Evolutionary conservation across 768 basidiomycete genomes (phyloP), one percentile per base, ranked within the genome.

Genomic region (Lactarius psammicola): DNA sequence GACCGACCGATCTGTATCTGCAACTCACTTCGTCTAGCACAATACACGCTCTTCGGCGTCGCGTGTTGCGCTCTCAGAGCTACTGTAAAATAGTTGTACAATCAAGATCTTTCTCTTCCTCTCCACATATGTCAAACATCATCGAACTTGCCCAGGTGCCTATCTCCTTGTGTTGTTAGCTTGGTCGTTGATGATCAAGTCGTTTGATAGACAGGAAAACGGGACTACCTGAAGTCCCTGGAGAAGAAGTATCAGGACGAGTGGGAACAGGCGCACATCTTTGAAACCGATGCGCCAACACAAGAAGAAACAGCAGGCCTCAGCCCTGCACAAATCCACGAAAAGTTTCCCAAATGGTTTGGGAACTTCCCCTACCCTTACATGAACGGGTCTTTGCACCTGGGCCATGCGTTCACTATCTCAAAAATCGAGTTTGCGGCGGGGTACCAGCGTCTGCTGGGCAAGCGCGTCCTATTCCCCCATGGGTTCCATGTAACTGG

Each of bases 401-500:
- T 98, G 30, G 97, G 97, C 28, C 97, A 99, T 78, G 96, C 91
- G 1, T 99, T 99, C 79, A 95, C 95, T 46, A 93, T 98, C 78
- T 94, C 93, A 63, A 99, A 99, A 80, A 89, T 98, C 75, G 97
- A 99, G 75, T 99, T 98, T 72, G 87, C 88, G 0, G 90, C 96
- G 40, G 97, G 97, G 33, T 98, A 92, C 77, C 88, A 99, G 78
- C 83, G 96, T 51, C 88, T 99, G 90, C 75, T 95, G 69, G 96
- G 97, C 59, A 97, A 97, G 79, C 84, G 92, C 18, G 94, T 90
- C 33, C 78, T 99, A 70, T 98, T 98, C 79, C 97, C 97, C n/a
- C 90, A 95, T 73, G 97, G 93, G 56, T 92, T 97, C 77, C 97
- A 99, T 78, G 92, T 91, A 71, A 99, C 97, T 5, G 97, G 97